Base-by-base conservation (phyloP, 1,284 basidiomycete genomes). In the Blastosporella zonata region DNA sequence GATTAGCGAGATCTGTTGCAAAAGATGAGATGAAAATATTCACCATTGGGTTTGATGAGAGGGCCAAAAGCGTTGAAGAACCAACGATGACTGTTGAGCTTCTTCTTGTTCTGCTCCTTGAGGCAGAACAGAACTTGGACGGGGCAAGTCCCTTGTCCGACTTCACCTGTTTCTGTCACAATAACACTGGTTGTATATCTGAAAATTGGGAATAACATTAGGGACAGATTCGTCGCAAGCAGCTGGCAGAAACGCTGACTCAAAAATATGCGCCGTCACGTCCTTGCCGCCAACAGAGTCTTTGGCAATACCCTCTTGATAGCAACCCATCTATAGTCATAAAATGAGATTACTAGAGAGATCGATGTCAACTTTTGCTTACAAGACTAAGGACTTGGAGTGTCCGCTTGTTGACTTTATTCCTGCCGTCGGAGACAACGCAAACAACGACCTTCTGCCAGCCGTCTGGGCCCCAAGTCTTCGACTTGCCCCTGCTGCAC, bases 381-480 rank as follows among this genome's bases (percentile, higher is more conserved):
- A 87, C 84, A 43, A 89, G 73, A 49, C 82, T 84, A 29, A 93
- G 75, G 43, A 92, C 88, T 70, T 90, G 87, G 7, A 92, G 77
- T 2, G 89, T 93, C 23, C 90, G 81, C 63, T 90, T 89, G 73
- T 96, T 93, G 72, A 93, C 81, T 68, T 94, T 94, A 69, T 73
- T 91, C 27, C 93, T 84, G 23, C 93, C 93, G 63, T 96, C 93
- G 22, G 91, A 93, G 10, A 96, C 92, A 48, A 96, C 78, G 62
- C 92, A 95, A 22, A 96, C 92, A 31, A 96, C 92, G 40, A 94
- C 84, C 67, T 97, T 97, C 74, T 96, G 88, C 95, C 94, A 97
- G 10, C 93, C 90, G 39, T 95, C 87, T 3, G 84, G 70, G 10
- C 95, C 95, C 94, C 94, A 97, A n/a, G 79, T 94, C 72, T 90